Base-by-base conservation (phyloP, 2,329 filamentous ascomycete genomes). In the Claviceps digitariae region DNA sequence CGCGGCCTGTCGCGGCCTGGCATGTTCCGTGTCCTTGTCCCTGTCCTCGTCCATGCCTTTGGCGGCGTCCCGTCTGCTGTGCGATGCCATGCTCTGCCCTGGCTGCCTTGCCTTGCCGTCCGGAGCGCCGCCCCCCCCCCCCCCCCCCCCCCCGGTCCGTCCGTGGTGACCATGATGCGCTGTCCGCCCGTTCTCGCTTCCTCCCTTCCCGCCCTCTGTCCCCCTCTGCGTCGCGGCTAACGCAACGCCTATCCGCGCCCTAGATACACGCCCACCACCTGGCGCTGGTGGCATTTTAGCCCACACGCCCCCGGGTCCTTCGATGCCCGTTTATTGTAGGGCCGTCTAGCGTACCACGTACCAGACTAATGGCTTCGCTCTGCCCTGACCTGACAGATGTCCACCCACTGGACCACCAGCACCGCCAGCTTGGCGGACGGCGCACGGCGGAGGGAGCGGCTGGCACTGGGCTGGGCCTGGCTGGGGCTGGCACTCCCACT, bases 171-270 rank as follows among this genome's bases (percentile, higher is more conserved):
- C 36, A 50, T 50, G 20, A 50, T 50, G 48, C 36, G 48, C 36
- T 41, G 48, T 50, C 48, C 48, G 48, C 48, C 48, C 48, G 48
- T 21, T 43, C 38, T 50, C 48, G 48, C 48, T 50, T 50, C 52
- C 40, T 43, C 52, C 47, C 52, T 55, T 38, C 52, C 50, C 54
- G 49, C 40, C 31, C 48, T 48, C 44, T 23, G 38, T 46, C 21
- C 46, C 45, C 54, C 20, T 55, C 54, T 53, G 58, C 52, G 56
- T 53, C 50, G 45, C 49, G 44, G 41, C 45, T 44, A 45, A 44
- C 44, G 29, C 38, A 20, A 48, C 47, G 15, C 41, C 52, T 13
- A 9, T 4, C 0, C 21, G 25, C 21, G 17, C 36, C 21, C 36
- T 21, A 31, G 48, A 21, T 10, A 2, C 36, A 50, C 48, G 48